These are phyloP conservation scores for Aspergillus ustus DNA, from an alignment of 2,329 filamentous ascomycete genomes.

Conservation along the genomic window DNA sequence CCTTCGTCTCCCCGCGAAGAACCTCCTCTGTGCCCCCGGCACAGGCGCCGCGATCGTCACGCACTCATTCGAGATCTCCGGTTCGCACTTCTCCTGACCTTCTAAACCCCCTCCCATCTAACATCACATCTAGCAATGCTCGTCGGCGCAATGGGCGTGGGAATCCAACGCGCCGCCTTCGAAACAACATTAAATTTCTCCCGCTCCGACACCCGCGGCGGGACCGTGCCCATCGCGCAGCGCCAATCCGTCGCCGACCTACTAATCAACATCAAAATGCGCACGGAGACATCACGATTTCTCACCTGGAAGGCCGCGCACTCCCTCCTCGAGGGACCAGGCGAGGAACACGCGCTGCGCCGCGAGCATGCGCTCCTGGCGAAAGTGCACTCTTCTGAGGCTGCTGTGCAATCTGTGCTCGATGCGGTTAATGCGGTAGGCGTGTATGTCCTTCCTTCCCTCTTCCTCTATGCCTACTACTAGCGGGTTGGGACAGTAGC, in stretches of 20 bases:
- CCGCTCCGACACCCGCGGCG: constrained; percentile 55
- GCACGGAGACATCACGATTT: constrained; percentile 54
- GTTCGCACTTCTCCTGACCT: no score
- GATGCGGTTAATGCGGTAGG: constrained; percentile 60
- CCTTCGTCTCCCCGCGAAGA: constrained; percentile 53
- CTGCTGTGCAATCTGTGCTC: constrained; percentile 52
- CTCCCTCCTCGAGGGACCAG: constrained; percentile 48
- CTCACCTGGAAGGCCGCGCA: constrained; percentile 59
- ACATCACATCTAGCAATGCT: constrained; percentile 50
- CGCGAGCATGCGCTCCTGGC: constrained; percentile 55
- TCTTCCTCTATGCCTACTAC: not conserved
- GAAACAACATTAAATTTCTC: constrained; percentile 57
- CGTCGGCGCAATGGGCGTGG: constrained; percentile 60
- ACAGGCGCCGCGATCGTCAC: constrained; percentile 50
- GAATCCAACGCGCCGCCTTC: constrained; percentile 59
- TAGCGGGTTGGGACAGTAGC: not conserved
- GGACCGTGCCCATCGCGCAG: constrained; percentile 51
- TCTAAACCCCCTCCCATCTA: no score
- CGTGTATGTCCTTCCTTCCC: constrained; percentile 43
- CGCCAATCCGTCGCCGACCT: constrained; percentile 58
- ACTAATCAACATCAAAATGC: constrained; percentile 58
- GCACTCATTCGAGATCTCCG: constrained; percentile 48
- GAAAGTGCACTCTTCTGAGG: constrained; percentile 58
- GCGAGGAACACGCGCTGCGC: constrained; percentile 44
- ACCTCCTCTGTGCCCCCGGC: constrained; percentile 53